Base-by-base conservation (phyloP, 306 rosid species). In the Macrotyloma uniflorum region DNA sequence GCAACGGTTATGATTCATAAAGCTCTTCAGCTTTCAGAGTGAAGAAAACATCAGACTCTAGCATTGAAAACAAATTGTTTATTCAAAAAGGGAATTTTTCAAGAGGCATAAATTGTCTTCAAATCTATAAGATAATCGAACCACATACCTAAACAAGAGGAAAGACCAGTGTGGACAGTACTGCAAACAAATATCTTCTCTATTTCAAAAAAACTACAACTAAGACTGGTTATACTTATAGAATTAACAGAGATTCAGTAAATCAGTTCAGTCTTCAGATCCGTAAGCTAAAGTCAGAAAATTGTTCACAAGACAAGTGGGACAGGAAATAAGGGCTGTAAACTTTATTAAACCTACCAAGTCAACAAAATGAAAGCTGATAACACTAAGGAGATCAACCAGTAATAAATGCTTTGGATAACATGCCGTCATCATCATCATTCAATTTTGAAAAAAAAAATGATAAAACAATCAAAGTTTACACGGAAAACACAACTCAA, bases 241-340 rank as follows among this genome's bases (percentile, higher is more conserved):
- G 40, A 7, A 9, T 35, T 7, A 35, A 63, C 19, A 13, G 18
- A 79, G 18, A 28, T 43, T 75, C 65, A 33, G 75, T 16, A 77
- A 57, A 72, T 61, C 6, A 28, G 55, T 74, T 72, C 58, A 81
- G 45, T 36, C 42, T 68, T 72, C 43, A 77, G 16, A 38, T 20
- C 77, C 77, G 13, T 40, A 16, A 55, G 8, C 49, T 58, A 6
- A 70, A 58, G 72, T 40, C 3, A 53, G 4, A 24, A 46, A 51
- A 24, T 26, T 18, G 59, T 54, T 43, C 55, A 32, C 54, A 10
- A 4, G 26, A 30, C 18, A 63, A 24, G 46, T n/a, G 45, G 53
- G 50, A 6, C 13, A 54, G 46, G 40, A 71, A 70, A 42, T 43
- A 30, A 20, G n/a, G 7, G 65, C 70, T 24, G 22, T 16, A 67